Base-by-base conservation (phyloP, 352 stramenopile genomes). In the Phytophthora quininea region DNA sequence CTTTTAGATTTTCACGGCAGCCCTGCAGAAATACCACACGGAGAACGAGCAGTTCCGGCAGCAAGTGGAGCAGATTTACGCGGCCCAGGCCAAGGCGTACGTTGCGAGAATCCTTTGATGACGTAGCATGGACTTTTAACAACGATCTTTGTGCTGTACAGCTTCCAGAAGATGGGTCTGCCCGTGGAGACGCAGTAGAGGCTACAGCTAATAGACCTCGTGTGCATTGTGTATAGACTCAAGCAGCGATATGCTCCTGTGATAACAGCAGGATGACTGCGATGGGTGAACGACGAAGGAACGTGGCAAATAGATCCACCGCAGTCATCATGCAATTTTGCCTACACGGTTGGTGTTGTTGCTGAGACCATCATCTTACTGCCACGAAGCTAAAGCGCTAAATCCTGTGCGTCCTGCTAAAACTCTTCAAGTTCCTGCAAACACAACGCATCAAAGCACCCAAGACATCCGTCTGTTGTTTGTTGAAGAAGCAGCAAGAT, bases 21-120 rank as follows among this genome's bases (percentile, higher is more conserved):
- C 84, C 54, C 63, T 94, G 65, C 81, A 91, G 56, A 92, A 92
- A 64, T 84, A 80, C 31, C 74, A 90, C 55, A 68, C 65, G 29
- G 82, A 92, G 67, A 80, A 77, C 64, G 74, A 87, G 38, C 57
- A 77, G 51, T 90, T 94, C 76, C 82, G 77, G 31, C 71, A 87
- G 67, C 62, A 94, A 54, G 82, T 92, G 46, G 82, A 94, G 57
- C 47, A 81, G 40, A 77, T 94, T 27, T 92, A 94, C 74, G 72
- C 64, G 38, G 62, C 89, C 37, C 86, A 94, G 49, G 82, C 86
- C 1, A 82, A 85, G 46, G 69, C 73, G 86, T 93, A 84, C 64
- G 85, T 86, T 9, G 12, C 53, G 5, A 51, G n/a, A 11, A 3
- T 46, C 5, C 37, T 46, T 46, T 31, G 15, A 53, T 14, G 14